A percentile compares a stretch with the other conserved stretches of the same genome.
Evolutionary conservation across 768 basidiomycete species (phyloP).

Genomic region (Sistotremastrum suecicum): DNA sequence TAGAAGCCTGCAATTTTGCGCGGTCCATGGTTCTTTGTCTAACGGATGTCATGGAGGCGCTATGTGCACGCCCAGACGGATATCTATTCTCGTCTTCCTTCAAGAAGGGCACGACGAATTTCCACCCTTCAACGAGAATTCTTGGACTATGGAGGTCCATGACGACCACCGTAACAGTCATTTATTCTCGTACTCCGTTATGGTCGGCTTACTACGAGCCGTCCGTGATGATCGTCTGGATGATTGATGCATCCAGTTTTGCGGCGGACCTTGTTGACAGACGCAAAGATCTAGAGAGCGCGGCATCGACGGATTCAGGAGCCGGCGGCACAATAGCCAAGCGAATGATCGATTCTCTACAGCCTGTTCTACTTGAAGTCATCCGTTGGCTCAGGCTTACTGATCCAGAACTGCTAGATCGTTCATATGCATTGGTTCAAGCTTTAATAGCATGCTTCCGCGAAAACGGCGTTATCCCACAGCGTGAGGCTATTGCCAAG

Average conservation of each 20-base stretch:
- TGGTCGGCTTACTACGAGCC: constrained; percentile 78
- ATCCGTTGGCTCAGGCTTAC: constrained; percentile 85
- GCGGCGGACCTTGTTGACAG: constrained; percentile 76
- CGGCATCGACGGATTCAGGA: constrained; percentile 27
- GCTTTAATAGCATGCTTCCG: constrained; percentile 67
- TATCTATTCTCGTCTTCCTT: constrained; percentile 46
- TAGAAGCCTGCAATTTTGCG: constrained; percentile 83
- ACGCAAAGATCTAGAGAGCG: constrained; percentile 65
- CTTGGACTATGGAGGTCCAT: constrained; percentile 72
- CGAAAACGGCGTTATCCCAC: constrained; percentile 41
- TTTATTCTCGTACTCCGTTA: constrained; percentile 69
- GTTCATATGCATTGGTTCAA: constrained; percentile 73
- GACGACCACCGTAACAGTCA: constrained; percentile 63
- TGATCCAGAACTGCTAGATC: constrained; percentile 81
- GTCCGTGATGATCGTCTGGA: constrained; percentile 87
- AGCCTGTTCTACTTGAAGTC: constrained; percentile 66
- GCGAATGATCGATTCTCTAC: constrained; percentile 66
- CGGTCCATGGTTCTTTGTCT: constrained; percentile 85
- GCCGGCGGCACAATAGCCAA: constrained; percentile 19
- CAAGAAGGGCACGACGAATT: constrained; percentile 28
- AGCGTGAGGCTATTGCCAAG: constrained; percentile 42
- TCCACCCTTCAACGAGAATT: constrained; percentile 36
- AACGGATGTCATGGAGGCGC: constrained; percentile 81
- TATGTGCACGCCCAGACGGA: constrained; percentile 62
- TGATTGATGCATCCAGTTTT: constrained; percentile 95